These are phyloP conservation scores for Talaromyces sp. DNA, from an alignment of 2,329 filamentous ascomycete genomes.

Conservation along the genomic window DNA sequence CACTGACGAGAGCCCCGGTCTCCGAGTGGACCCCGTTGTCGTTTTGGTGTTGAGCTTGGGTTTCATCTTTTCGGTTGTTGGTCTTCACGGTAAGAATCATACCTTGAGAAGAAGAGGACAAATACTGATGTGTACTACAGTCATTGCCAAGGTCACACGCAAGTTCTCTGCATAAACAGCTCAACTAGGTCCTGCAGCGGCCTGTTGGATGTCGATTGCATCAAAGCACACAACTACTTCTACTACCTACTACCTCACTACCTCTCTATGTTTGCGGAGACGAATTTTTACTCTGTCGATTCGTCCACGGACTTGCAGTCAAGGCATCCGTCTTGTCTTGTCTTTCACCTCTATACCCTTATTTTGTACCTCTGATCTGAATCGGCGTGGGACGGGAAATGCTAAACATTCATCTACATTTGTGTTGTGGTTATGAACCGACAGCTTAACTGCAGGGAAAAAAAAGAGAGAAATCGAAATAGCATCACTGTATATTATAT, in stretches of 20 bases:
- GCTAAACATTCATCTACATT: not conserved
- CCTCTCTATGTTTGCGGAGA: not conserved
- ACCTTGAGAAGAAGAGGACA: not conserved
- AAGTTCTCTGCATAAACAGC: conserved; percentile 60
- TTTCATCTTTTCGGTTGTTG: conserved; percentile 98
- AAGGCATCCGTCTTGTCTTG: not conserved
- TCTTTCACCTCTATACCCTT: not conserved
- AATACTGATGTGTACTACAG: conserved; percentile 41
- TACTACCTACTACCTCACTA: not conserved
- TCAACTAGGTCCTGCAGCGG: not conserved
- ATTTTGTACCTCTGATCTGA: not conserved
- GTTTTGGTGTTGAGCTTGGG: conserved; percentile 93
- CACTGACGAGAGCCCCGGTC: conserved; percentile 93
- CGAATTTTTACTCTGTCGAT: not conserved
- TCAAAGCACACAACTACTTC: not conserved
- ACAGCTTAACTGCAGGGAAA: not conserved
- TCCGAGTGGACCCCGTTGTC: conserved; percentile 97
- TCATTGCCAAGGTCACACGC: conserved; percentile 92
- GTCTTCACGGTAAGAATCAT: conserved; percentile 74
- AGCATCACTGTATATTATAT: not conserved
- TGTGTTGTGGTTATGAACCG: not conserved
- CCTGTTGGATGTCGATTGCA: not conserved
- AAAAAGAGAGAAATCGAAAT: not conserved
- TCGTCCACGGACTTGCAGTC: not conserved
- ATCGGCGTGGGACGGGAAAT: not conserved